Base-by-base conservation (phyloP, 2,329 filamentous ascomycete species). In the Fusarium sarcochroum region DNA sequence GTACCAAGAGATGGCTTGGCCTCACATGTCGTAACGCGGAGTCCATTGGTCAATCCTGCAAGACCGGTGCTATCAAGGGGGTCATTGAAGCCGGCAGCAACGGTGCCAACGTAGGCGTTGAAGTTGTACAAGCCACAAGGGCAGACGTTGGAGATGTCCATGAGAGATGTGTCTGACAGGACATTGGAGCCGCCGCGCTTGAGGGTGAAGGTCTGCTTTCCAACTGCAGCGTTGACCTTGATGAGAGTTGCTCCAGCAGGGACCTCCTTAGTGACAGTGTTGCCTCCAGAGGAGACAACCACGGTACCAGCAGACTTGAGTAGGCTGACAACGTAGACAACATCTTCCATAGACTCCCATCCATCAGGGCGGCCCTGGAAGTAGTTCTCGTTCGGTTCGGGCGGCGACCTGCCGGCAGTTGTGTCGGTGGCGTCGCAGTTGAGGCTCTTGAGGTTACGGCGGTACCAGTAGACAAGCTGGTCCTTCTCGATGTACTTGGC, bases 111-210 rank as follows among this genome's bases (percentile, higher is more conserved):
- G 63, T 85, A 87, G 15, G 84, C 81, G 59, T 88, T 88, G 77
- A 84, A 87, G 76, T 87, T 87, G 78, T 87, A 87, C 48, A 87
- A 78, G 5, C 85, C 84, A 59, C 83, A 87, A 18, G 81, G 75
- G 69, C 86, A 88, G 17, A 76, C 76, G 41, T 83, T 76, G 2
- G 79, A 76, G 37, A 88, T 82, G 38, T 86, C 80, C 75, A 84
- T 85, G n/a, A 83, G 73, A 11, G 84, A 84, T 1, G 81, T 83
- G 8, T 79, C 84, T 14, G 79, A 79, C 6, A 87, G 63, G 6
- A 86, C 78, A 0, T 76, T 80, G 38, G 77, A 54, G 1, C 77
- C 78, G 32, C 77, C 76, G 6, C 86, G 80, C 5, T 75, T 74
- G 7, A 87, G 78, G 2, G 77, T 75, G 54, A 88, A 88, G 4